Evolutionary conservation across 1,284 basidiomycete genomes (phyloP).

Genomic region (Puccinia horiana): DNA sequence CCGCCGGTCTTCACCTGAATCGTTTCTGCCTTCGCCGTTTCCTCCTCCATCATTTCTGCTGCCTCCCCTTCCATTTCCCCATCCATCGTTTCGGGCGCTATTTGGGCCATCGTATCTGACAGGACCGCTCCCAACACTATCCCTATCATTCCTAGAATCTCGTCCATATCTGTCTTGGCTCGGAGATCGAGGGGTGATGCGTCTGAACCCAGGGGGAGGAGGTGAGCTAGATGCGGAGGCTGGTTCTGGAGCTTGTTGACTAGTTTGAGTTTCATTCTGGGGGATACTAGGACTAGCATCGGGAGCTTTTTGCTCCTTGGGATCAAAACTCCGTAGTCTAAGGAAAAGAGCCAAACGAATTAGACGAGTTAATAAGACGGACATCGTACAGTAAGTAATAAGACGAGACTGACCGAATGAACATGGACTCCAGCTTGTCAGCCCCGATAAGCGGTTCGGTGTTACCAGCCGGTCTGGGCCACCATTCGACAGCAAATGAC

Average conservation of each 20-base stretch:
- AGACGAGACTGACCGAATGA: slow-evolving; percentile 32
- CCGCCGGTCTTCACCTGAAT: slow-evolving; percentile 7
- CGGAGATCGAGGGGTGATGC: slow-evolving; percentile 27
- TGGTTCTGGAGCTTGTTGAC: background rate
- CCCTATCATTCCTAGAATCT: slow-evolving; percentile 13
- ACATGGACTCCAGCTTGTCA: slow-evolving; percentile 39
- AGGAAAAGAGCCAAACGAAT: background rate
- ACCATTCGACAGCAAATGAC: slow-evolving; percentile 50
- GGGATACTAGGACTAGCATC: slow-evolving; percentile 19
- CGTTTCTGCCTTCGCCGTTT: background rate
- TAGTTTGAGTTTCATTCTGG: background rate
- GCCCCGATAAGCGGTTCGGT: slow-evolving; percentile 37
- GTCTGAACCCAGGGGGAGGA: slow-evolving; percentile 36
- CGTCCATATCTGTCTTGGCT: slow-evolving; percentile 17
- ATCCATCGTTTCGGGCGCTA: slow-evolving; percentile 16
- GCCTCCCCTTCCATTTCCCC: background rate
- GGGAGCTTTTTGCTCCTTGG: slow-evolving; percentile 26
- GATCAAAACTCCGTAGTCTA: slow-evolving; percentile 33
- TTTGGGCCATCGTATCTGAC: background rate
- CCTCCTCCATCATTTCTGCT: slow-evolving; percentile 4
- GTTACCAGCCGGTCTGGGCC: slow-evolving; percentile 43
- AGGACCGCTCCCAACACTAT: background rate
- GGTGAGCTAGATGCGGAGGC: slow-evolving; percentile 15
- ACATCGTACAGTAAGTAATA: background rate
- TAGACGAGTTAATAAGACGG: background rate